Evolutionary conservation across 768 basidiomycete species (phyloP).

Genomic region (Pisolithus microcarpus): DNA sequence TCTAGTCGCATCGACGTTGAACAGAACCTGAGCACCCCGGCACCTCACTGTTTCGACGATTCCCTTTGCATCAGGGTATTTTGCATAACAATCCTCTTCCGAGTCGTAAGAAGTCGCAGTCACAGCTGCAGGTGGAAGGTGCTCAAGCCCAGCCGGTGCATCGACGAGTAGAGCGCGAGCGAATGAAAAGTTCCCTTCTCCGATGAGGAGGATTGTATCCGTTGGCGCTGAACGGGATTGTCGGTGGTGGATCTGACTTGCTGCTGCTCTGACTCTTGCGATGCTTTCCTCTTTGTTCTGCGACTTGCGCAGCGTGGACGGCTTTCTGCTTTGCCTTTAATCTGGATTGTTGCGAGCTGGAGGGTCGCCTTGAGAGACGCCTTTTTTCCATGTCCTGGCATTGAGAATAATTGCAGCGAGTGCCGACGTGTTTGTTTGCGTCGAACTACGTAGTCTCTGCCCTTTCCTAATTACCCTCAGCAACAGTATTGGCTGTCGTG

Average conservation of each 20-base stretch:
- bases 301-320: conserved; percentile 36
- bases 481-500: background rate
- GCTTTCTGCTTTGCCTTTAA: conserved; percentile 58
- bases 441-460: conserved; percentile 4
- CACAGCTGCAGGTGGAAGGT: conserved; percentile 58
- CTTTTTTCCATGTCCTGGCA: conserved; percentile 45
- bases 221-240: conserved; percentile 58
- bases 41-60: conserved; percentile 51
- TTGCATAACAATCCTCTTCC: conserved; percentile 65
- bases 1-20: conserved; percentile 78
- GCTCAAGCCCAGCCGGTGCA: conserved; percentile 38
- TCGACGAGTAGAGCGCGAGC: conserved; percentile 59
- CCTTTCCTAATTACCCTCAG: no score
- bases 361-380: conserved; percentile 56
- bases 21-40: conserved; percentile 64
- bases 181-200: conserved; percentile 96
- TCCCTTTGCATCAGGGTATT: conserved; percentile 68
- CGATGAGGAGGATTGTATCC: conserved; percentile 70
- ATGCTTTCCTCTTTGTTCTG: conserved; percentile 40
- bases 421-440: conserved; percentile 23
- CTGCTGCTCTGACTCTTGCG: conserved; percentile 24
- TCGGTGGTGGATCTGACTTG: conserved; percentile 20
- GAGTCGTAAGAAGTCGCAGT: conserved; percentile 84
- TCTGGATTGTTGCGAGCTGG: conserved; percentile 61
- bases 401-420: background rate